Conservation (phyloP, 1,284 basidiomycete genomes). For the Clitocybe nebularis region DNA sequence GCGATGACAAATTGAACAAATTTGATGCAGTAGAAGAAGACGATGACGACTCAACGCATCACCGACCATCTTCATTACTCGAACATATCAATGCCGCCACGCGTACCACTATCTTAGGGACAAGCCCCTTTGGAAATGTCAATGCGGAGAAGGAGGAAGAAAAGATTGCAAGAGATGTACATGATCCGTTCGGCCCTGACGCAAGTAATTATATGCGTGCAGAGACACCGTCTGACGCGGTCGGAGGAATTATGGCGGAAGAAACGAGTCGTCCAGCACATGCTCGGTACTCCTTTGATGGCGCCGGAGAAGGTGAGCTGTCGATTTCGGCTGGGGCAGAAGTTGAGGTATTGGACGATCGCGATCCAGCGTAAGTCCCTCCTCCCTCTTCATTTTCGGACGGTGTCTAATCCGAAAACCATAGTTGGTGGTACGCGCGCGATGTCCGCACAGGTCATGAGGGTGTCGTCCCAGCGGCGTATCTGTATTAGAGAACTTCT, state of each 20-base stretch:
- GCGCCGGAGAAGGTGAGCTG: slow-evolving; percentile 72
- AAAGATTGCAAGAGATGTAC: slow-evolving; percentile 28
- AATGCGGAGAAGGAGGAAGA: slow-evolving; percentile 54
- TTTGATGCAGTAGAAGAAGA: slow-evolving; percentile 62
- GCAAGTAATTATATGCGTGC: slow-evolving; percentile 71
- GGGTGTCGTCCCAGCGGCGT: slow-evolving; percentile 86
- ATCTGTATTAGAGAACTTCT: slow-evolving; percentile 59
- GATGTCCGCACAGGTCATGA: slow-evolving; percentile 75
- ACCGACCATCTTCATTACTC: slow-evolving; percentile 75
- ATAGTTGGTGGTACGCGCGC: slow-evolving; percentile 89
- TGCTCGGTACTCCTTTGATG: slow-evolving; percentile 79
- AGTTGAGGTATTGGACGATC: slow-evolving; percentile 74
- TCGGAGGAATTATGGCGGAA: slow-evolving; percentile 61
- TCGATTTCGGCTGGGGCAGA: slow-evolving; percentile 66
- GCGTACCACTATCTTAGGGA: slow-evolving; percentile 70
- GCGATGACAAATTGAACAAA: slow-evolving; percentile 64
- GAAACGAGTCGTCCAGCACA: slow-evolving; percentile 69
- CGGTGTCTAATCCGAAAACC: slow-evolving; percentile 12
- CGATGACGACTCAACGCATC: slow-evolving; percentile 68
- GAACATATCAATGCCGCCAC: slow-evolving; percentile 88
- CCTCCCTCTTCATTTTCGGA: slow-evolving; percentile 3
- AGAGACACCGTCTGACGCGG: slow-evolving; percentile 74
- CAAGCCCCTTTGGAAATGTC: slow-evolving; percentile 46
- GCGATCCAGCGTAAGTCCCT: slow-evolving; percentile 67
- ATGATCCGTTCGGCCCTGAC: slow-evolving; percentile 66